phyloP scores from a whole-genome alignment of 2,329 filamentous ascomycete genomes.

The Colletotrichum orchidophilum region DNA sequence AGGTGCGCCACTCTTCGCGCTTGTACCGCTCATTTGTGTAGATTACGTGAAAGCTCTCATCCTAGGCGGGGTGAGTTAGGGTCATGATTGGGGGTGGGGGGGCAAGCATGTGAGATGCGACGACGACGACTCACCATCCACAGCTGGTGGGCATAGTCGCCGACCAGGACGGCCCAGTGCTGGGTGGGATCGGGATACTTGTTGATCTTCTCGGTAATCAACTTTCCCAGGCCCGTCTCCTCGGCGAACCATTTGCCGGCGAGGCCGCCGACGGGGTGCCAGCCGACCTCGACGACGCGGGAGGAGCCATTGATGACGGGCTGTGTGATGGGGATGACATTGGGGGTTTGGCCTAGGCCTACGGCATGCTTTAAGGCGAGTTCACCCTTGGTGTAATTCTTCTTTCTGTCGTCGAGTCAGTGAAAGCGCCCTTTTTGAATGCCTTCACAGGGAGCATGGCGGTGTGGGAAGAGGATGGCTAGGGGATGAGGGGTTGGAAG shows the following conservation, averaged over 20 bases:
- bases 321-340: constrained; percentile 52
- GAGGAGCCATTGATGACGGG: constrained; percentile 47
- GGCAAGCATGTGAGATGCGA: not conserved
- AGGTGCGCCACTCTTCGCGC: constrained; percentile 59
- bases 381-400: constrained; percentile 50
- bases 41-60: constrained; percentile 65
- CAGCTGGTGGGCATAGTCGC: constrained; percentile 64
- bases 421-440: not conserved
- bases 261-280: constrained; percentile 66
- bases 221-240: constrained; percentile 61
- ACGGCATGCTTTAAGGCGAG: constrained; percentile 52
- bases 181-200: constrained; percentile 67
- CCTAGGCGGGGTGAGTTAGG: constrained; percentile 40
- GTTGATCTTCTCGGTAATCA: constrained; percentile 64
- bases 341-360: constrained; percentile 55
- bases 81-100: not conserved
- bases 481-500: not conserved
- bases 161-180: constrained; percentile 68
- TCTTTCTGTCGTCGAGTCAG: constrained; percentile 40
- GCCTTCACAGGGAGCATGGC: not conserved
- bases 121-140: constrained; percentile 60
- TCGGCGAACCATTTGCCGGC: constrained; percentile 69
- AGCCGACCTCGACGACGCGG: constrained; percentile 62
- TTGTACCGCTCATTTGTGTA: constrained; percentile 62
- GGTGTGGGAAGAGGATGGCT: not conserved